Conservation (phyloP, 345 rosid species). For the Euphorbia lathyris region DNA sequence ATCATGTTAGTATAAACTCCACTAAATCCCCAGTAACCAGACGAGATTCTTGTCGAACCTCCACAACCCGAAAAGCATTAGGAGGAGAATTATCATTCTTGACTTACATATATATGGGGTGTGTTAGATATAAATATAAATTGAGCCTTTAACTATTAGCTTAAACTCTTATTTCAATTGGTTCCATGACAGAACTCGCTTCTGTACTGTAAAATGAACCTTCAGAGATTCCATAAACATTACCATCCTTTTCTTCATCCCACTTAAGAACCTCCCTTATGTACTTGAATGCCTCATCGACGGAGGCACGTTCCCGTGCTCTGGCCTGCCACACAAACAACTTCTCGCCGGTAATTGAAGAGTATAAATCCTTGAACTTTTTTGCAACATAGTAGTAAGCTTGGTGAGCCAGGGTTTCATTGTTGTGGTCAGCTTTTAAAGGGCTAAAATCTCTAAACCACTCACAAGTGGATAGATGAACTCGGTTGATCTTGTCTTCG, state of each 20-base stretch:
- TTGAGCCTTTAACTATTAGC: too few relatives aligned
- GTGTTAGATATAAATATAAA: too few relatives aligned
- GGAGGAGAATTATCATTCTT: constrained; percentile 18
- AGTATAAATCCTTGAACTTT: constrained; percentile 55
- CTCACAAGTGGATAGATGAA: constrained; percentile 45
- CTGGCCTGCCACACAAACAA: constrained; percentile 46
- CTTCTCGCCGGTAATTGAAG: constrained; percentile 36
- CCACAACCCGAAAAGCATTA: neutral
- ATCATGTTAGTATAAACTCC: neutral
- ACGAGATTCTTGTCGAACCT: neutral
- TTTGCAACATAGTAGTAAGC: constrained; percentile 52
- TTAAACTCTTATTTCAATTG: too few relatives aligned
- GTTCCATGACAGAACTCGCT: too few relatives aligned
- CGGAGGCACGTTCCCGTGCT: constrained; percentile 34
- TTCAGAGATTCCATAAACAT: constrained; percentile 33
- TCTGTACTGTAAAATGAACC: constrained; percentile 54
- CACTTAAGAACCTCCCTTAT: too few relatives aligned
- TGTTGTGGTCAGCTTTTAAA: constrained; percentile 34
- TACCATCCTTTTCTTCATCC: constrained; percentile 55
- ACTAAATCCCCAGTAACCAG: too few relatives aligned
- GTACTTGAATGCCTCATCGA: constrained; percentile 56
- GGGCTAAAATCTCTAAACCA: constrained; percentile 59
- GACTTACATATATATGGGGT: constrained; percentile 37
- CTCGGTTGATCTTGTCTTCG: constrained; percentile 42
- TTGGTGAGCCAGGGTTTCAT: constrained; percentile 47